Evolutionary conservation across 108 stramenopile species (phyloP).

Genomic region (Cyclotella sp.): DNA sequence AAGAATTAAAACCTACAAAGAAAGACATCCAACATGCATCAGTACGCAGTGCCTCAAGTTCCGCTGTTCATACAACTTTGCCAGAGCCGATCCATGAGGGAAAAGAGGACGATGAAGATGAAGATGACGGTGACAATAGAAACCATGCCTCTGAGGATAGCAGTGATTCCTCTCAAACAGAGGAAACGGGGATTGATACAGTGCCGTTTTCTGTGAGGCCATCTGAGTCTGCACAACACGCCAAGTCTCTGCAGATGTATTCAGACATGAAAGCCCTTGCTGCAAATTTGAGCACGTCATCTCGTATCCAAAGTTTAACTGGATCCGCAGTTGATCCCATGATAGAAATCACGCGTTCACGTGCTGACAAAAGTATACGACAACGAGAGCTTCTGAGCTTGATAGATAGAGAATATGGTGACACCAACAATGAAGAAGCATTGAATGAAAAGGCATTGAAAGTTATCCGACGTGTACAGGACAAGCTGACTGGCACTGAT

Average conservation of each 20-base stretch:
- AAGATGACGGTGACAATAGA: slow-evolving; percentile 48
- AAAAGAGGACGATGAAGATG: slow-evolving; percentile 57
- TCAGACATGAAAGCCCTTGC: slow-evolving; percentile 74
- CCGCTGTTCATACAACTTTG: slow-evolving; percentile 22
- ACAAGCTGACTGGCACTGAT: slow-evolving; percentile 97
- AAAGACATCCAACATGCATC: slow-evolving; percentile 2
- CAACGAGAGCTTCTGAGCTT: slow-evolving; percentile 72
- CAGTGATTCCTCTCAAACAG: neutral
- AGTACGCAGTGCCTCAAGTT: slow-evolving; percentile 4
- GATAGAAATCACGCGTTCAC: slow-evolving; percentile 61
- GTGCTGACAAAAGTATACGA: slow-evolving; percentile 71
- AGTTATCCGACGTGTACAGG: slow-evolving; percentile 95
- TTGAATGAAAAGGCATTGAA: slow-evolving; percentile 97
- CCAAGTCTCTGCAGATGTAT: slow-evolving; percentile 73
- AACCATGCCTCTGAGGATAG: slow-evolving; percentile 20
- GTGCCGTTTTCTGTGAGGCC: slow-evolving; percentile 18
- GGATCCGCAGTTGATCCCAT: slow-evolving; percentile 48
- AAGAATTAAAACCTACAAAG: slow-evolving; percentile 5
- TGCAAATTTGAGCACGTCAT: slow-evolving; percentile 67
- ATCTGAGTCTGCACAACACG: slow-evolving; percentile 22
- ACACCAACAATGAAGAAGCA: slow-evolving; percentile 68
- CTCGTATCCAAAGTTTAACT: slow-evolving; percentile 73
- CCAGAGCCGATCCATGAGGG: slow-evolving; percentile 51
- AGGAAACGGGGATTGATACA: neutral
- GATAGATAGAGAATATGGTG: slow-evolving; percentile 62